These are phyloP conservation scores for Entrophospora sp. DNA, from an alignment of 192 early-diverging fungal species.

Conservation along the genomic window DNA sequence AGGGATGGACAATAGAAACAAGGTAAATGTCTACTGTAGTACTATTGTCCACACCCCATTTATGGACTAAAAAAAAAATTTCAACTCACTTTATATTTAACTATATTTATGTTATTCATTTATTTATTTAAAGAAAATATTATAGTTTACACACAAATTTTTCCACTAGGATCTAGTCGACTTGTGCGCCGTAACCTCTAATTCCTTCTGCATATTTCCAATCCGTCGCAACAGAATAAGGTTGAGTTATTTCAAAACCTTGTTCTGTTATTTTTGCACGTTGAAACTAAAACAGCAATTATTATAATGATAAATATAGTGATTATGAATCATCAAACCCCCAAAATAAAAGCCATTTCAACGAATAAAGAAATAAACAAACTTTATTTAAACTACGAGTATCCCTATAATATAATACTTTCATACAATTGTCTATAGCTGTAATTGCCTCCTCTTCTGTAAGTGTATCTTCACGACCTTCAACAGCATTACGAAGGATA, in stretches of 20 bases:
- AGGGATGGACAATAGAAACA: no score
- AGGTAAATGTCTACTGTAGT: no score
- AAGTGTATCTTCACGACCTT: constrained; percentile 75
- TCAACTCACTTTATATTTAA: no score
- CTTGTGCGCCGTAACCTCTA: constrained; percentile 71
- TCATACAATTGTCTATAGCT: constrained; percentile 82
- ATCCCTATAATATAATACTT: constrained; percentile 92
- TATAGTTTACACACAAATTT: no score
- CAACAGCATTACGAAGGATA: constrained; percentile 83
- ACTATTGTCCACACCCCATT: no score
- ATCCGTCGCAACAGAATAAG: constrained; percentile 80
- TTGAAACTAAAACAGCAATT: constrained; percentile 56
- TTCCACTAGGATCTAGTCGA: no score
- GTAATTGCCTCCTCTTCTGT: constrained; percentile 83
- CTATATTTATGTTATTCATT: no score
- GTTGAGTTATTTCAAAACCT: constrained; percentile 79
- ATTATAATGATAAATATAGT: constrained; percentile 6
- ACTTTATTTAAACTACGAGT: constrained; percentile 88
- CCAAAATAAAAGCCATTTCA: not conserved
- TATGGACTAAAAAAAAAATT: no score
- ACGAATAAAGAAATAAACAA: no score
- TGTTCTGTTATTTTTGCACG: constrained; percentile 77
- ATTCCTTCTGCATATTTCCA: constrained; percentile 83
- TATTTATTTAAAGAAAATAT: no score
- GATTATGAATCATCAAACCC: not conserved